Percentiles rank a stretch among this genome's conserved stretches.
phyloP scores from a whole-genome alignment of 2,329 filamentous ascomycete genomes.

The Venturiaceae sp. region DNA sequence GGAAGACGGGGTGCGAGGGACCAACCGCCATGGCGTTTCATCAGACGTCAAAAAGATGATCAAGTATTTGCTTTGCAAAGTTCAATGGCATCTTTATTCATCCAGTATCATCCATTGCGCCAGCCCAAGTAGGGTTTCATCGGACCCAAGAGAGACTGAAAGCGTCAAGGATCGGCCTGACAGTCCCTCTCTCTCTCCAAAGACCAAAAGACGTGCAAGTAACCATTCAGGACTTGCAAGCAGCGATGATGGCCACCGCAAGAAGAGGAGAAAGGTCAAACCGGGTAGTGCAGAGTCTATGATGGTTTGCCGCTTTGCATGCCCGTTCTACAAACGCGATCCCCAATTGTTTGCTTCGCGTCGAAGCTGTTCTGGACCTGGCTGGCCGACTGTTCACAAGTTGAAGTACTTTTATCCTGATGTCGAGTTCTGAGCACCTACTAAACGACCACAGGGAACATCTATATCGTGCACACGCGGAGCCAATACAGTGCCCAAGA shows the following conservation, averaged over 20 bases:
- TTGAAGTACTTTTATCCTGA: slow-evolving; percentile 22
- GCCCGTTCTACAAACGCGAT: slow-evolving; percentile 32
- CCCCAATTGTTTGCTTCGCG: slow-evolving; percentile 23
- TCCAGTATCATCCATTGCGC: background rate
- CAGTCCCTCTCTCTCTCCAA: background rate
- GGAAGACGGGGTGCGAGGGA: background rate
- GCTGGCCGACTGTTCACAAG: slow-evolving; percentile 29
- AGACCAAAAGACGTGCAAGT: background rate
- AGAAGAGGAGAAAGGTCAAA: background rate
- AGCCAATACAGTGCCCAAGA: slow-evolving; percentile 26
- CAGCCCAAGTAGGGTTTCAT: background rate
- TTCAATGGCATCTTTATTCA: background rate
- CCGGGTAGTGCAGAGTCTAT: background rate
- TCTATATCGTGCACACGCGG: slow-evolving; percentile 28
- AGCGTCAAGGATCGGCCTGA: background rate
- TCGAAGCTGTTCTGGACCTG: slow-evolving; percentile 26
- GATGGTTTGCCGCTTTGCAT: slow-evolving; percentile 20
- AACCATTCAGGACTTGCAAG: background rate
- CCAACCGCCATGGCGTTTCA: background rate
- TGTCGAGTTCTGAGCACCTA: background rate
- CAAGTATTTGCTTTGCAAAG: background rate
- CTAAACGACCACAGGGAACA: slow-evolving; percentile 21
- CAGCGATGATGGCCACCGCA: background rate
- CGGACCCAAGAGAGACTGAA: background rate
- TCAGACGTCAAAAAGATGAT: background rate